phyloP scores from a whole-genome alignment of 495 filamentous ascomycete genomes.

The Geopyxis carbonaria region DNA sequence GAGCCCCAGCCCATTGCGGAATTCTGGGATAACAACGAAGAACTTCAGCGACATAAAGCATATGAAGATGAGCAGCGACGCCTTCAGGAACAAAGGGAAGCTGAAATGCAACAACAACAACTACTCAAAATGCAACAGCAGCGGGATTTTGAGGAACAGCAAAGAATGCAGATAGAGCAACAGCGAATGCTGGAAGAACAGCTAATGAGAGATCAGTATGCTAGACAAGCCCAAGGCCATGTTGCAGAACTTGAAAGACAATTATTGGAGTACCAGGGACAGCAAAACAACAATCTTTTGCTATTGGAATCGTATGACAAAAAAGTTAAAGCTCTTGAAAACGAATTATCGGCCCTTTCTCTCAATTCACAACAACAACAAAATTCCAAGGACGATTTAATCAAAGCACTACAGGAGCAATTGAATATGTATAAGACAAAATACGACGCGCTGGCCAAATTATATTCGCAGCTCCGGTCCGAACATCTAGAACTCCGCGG shows the following conservation, averaged over 20 bases:
- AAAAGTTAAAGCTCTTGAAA: constrained; percentile 79
- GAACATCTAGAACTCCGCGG: constrained; percentile 89
- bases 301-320: constrained; percentile 90
- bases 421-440: constrained; percentile 85
- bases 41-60: constrained; percentile 74
- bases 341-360: constrained; percentile 66
- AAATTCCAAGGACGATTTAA: constrained; percentile 82
- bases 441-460: constrained; percentile 88
- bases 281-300: constrained; percentile 91
- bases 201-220: constrained; percentile 66
- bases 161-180: constrained; percentile 71
- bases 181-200: constrained; percentile 82
- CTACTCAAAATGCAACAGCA: constrained; percentile 58
- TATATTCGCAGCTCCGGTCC: constrained; percentile 87
- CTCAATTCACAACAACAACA: constrained; percentile 71
- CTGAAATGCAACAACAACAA: constrained; percentile 46
- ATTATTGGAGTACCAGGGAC: constrained; percentile 81
- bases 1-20: constrained; percentile 93
- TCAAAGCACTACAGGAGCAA: constrained; percentile 55
- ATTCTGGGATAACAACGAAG: constrained; percentile 94
- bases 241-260: constrained; percentile 88
- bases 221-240: constrained; percentile 80
- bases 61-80: constrained; percentile 85
- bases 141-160: constrained; percentile 86
- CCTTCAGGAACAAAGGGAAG: constrained; percentile 62